Evolutionary conservation across 2,329 filamentous ascomycete species (phyloP), one percentile per base, ranked within the genome.

Genomic region (Tolypocladium inflatum): DNA sequence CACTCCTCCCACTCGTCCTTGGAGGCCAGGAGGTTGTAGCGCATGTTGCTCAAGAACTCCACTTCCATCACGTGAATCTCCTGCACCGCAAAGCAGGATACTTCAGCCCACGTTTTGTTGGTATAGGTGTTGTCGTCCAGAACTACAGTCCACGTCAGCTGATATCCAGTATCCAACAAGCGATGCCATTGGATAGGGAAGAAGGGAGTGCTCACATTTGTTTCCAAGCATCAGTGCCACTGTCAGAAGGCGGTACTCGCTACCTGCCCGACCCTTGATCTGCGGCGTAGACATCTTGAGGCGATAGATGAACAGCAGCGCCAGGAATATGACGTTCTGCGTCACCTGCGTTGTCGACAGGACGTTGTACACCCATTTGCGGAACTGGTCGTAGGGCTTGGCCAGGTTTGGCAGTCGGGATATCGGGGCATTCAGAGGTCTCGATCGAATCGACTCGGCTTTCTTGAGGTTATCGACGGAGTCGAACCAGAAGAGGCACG

Each of bases 1-100:
- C 94, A 97, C 57, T 86, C 82, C 54, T 85, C 81, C 94, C 94
- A 99, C 70, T 96, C 84, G 56, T 85, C 81, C 68, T 91, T 87
- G 4, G 92, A 95, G 4, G 90, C 91, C 69, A 93, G 86, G 9
- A 99, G 78, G 66, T 90, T 91, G 74, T 97, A 99, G 67, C 93
- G 86, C 87, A 99, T 96, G 73, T 97, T 97, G 78, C 93, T 97
- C 62, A 99, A 78, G 67, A 99, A 99, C 72, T 99, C 94, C n/a
- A 99, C 94, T 72, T 99, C 94, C 94, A 99, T 99, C 51, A 97
- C 89, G 71, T 99, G 94, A 55, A 99, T 96, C 73, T 99, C 94
- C 60, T 88, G 86, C 15, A 97, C 93, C 1, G 90, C 86, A 61
- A 99, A 96, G 51, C 90, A 89, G 1, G 94, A 97, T 13, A 99